Conservation (phyloP, 805 yeast genomes). For the Cyberlindnera saturnus region DNA sequence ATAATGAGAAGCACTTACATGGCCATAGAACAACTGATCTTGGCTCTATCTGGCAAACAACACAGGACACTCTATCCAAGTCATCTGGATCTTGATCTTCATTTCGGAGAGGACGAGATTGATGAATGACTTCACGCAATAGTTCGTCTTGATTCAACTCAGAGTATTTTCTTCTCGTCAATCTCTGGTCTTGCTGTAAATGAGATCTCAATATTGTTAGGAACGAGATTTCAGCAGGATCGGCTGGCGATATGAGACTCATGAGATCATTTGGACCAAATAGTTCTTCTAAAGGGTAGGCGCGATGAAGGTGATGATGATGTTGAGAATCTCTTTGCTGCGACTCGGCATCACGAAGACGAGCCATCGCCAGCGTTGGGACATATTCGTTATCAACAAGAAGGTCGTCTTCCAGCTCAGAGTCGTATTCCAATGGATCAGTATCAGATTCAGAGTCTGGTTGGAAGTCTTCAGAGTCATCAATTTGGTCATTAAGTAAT, state of each 20-base stretch:
- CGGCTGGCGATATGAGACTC: constrained; percentile 25
- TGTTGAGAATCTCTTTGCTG: constrained; percentile 1
- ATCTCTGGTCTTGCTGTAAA: constrained; percentile 17
- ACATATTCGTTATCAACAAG: constrained; percentile 17
- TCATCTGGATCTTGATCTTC: constrained; percentile 20
- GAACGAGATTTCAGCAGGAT: constrained; percentile 15
- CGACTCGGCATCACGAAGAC: constrained; percentile 1
- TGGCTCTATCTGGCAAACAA: constrained; percentile 70
- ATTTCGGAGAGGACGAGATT: constrained; percentile 19
- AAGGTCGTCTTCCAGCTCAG: constrained; percentile 20
- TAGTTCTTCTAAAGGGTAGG: constrained; percentile 14
- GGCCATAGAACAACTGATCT: constrained; percentile 89
- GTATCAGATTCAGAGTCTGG: constrained; percentile 22
- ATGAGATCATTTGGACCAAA: constrained; percentile 18
- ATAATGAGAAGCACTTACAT: constrained; percentile 81
- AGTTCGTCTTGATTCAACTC: constrained; percentile 24
- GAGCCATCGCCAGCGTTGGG: constrained; percentile 10
- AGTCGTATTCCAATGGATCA: constrained; percentile 28
- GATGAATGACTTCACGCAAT: constrained; percentile 23
- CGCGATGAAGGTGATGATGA: neutral
- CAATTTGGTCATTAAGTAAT: constrained; percentile 12
- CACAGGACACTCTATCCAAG: constrained; percentile 48
- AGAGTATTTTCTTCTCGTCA: constrained; percentile 32
- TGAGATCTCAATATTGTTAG: constrained; percentile 15
- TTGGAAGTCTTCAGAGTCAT: constrained; percentile 26